Base-by-base conservation (phyloP, 2,329 filamentous ascomycete genomes). In the Magnaporthiopsis rhizophila region DNA sequence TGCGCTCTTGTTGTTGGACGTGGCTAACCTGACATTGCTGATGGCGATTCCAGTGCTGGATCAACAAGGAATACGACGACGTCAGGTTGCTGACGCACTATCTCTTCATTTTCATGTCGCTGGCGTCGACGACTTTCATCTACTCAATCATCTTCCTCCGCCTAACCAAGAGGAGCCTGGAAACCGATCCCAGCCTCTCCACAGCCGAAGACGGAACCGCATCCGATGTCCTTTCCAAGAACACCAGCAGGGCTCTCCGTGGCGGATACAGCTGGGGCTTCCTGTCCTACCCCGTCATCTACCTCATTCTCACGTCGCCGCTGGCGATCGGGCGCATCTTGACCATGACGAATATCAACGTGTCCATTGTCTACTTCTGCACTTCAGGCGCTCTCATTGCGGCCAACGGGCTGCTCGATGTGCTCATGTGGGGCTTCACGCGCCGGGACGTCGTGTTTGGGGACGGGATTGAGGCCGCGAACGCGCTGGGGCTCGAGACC, bases 261-360 rank as follows among this genome's bases (percentile, higher is more conserved):
- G 38, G 36, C 28, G 65, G 68, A 61, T 68, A 72, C 63, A 73
- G 76, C 64, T 75, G 74, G 0, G 74, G 80, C 38, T 82, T 87
- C 67, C 83, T 87, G 45, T 75, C 86, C 8, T 89, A 89, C 67
- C 86, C 86, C 0, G 68, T 86, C 64, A 83, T 87, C 66, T 88
- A 88, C 70, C 78, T 87, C 38, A 65, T 87, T 28, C 85, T 85
- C 71, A 89, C 85, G 0, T 76, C 85, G 0, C 86, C 86, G 0
- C 75, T 88, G 2, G 85, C 84, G 13, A 77, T 83, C 0, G 83
- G 83, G n/a, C 80, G 85, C 63, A 84, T 88, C 72, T 79, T 80
- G 59, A 77, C 78, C 58, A 85, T 87, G 79, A 77, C 80, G 0
- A 80, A 81, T 2, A 70, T 74, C n/a, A 58, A 73, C 0, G 75